Conservation (phyloP, 495 filamentous ascomycete genomes). For the Talaromyces proteolyticus region DNA sequence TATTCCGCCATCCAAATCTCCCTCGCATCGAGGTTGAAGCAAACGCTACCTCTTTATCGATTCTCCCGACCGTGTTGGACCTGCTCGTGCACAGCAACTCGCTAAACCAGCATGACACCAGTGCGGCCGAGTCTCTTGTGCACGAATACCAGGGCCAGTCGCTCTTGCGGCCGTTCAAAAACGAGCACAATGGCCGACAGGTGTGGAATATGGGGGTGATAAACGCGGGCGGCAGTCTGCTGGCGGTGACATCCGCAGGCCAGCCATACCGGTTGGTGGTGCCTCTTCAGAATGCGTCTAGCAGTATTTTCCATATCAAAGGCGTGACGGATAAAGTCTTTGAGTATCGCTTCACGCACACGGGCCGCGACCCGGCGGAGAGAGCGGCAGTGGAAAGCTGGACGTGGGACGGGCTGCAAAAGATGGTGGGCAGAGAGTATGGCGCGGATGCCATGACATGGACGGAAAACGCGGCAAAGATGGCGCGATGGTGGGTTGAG, state of each 20-base stretch:
- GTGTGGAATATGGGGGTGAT: conserved; percentile 39
- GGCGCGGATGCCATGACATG: conserved; percentile 28
- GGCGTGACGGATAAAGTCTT: conserved; percentile 6
- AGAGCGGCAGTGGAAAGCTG: conserved; percentile 20
- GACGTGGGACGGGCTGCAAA: conserved; percentile 16
- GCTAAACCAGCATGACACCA: conserved; percentile 21
- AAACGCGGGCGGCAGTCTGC: conserved; percentile 35
- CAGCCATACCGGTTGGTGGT: conserved; percentile 33
- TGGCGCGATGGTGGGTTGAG: conserved; percentile 32
- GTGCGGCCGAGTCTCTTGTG: conserved; percentile 28
- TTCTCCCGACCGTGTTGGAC: conserved; percentile 41
- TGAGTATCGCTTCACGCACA: conserved; percentile 33
- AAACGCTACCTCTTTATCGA: conserved; percentile 35
- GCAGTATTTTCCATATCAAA: neutral
- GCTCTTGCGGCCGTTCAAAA: conserved; percentile 20
- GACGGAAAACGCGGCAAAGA: conserved; percentile 30
- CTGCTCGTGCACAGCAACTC: conserved; percentile 36
- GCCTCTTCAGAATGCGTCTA: conserved; percentile 27
- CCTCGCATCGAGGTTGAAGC: conserved; percentile 31
- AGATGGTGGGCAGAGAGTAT: conserved; percentile 19
- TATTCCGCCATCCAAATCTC: conserved; percentile 38
- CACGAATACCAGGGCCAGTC: conserved; percentile 32
- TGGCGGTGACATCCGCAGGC: conserved; percentile 28
- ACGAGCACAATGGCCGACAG: conserved; percentile 11
- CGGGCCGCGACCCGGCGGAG: conserved; percentile 30